Conservation (phyloP, 208 protist genomes). For the Trypanosomatidae sp. region DNA sequence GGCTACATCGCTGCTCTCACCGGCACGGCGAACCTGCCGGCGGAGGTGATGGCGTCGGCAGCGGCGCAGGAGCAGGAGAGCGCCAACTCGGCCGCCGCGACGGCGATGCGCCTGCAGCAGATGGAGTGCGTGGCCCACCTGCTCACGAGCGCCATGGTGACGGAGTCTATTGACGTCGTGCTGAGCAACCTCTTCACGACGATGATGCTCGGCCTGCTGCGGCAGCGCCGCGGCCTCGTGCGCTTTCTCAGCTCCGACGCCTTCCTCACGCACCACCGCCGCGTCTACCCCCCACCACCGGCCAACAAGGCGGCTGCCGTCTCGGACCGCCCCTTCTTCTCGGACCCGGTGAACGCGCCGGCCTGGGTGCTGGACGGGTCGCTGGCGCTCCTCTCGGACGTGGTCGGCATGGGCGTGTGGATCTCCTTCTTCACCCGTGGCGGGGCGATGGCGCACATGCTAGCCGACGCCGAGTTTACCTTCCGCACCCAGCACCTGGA, state of each 20-base stretch:
- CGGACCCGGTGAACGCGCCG: conserved; percentile 36
- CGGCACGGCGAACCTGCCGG: conserved; percentile 25
- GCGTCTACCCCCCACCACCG: conserved; percentile 28
- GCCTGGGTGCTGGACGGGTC: conserved; percentile 69
- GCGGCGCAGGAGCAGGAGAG: conserved; percentile 18
- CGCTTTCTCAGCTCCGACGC: conserved; percentile 44
- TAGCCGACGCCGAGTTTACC: conserved; percentile 31
- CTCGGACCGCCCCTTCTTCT: conserved; percentile 26
- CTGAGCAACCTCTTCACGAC: conserved; percentile 52
- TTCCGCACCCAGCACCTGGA: conserved; percentile 78
- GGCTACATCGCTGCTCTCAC: conserved; percentile 71
- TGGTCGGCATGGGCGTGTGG: conserved; percentile 61
- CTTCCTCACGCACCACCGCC: conserved; percentile 38
- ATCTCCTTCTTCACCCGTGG: conserved; percentile 69
- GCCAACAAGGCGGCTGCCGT: neutral
- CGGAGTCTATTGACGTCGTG: conserved; percentile 67
- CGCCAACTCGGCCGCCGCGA: conserved; percentile 10
- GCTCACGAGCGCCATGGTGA: conserved; percentile 66
- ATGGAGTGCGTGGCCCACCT: conserved; percentile 54
- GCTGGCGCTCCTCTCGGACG: conserved; percentile 63
- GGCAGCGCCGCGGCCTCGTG: conserved; percentile 48
- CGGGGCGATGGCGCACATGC: conserved; percentile 57
- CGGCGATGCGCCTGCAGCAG: conserved; percentile 26
- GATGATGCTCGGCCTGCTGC: conserved; percentile 38
- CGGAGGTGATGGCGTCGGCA: conserved; percentile 13